A percentile compares a stretch with the other conserved stretches of the same genome.
These are phyloP conservation scores for Exophiala sp. DNA, from an alignment of 2,329 filamentous ascomycete genomes.

Conservation along the genomic window DNA sequence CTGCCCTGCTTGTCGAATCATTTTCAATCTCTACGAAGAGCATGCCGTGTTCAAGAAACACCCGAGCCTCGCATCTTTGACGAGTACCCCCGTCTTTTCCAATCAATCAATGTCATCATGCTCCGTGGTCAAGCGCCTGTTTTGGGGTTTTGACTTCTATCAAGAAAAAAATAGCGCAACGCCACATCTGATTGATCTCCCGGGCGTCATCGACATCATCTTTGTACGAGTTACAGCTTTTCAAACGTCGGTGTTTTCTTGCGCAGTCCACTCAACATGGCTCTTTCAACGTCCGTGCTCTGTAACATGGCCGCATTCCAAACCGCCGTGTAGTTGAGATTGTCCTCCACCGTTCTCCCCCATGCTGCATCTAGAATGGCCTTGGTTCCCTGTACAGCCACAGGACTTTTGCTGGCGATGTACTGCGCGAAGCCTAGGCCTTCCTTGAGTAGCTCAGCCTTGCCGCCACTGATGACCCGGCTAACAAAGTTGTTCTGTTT, in stretches of 20 bases:
- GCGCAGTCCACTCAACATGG: constrained; percentile 71
- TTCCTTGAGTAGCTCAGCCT: constrained; percentile 60
- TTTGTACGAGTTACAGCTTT: constrained; percentile 61
- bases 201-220: not conserved
- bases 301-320: constrained; percentile 88
- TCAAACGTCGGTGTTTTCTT: constrained; percentile 79
- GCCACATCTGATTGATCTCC: not conserved
- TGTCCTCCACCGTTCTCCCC: constrained; percentile 74
- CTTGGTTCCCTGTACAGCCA: constrained; percentile 85
- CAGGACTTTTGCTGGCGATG: constrained; percentile 77
- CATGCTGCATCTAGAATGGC: constrained; percentile 77
- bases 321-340: constrained; percentile 77
- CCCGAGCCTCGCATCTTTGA: too few relatives aligned
- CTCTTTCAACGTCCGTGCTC: constrained; percentile 69
- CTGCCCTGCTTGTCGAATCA: too few relatives aligned
- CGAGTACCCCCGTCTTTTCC: too few relatives aligned
- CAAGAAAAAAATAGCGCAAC: not conserved
- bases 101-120: not conserved
- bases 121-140: not conserved
- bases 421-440: constrained; percentile 61
- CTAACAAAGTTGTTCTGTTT: constrained; percentile 43
- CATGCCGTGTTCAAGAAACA: too few relatives aligned
- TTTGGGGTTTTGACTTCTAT: not conserved
- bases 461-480: constrained; percentile 40
- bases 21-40: too few relatives aligned